Conservation (phyloP, 2,329 filamentous ascomycete genomes). For the Venturia aucupariae region DNA sequence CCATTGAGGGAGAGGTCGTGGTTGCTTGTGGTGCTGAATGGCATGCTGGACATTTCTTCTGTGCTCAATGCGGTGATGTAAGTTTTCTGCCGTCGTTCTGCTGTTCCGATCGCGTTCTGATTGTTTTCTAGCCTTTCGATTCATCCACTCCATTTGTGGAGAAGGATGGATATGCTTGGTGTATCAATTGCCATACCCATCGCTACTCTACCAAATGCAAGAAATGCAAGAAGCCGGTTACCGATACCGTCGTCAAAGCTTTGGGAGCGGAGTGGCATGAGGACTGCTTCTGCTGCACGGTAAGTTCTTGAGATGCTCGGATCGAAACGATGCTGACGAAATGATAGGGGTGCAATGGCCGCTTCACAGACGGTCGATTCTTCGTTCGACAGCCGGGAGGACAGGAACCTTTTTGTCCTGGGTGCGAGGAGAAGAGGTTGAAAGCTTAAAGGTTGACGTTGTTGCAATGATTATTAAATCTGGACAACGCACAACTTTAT, state of each 20-base stretch:
- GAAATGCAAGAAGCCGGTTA: constrained; percentile 73
- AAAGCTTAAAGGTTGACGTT: constrained; percentile 40
- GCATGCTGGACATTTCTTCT: constrained; percentile 98
- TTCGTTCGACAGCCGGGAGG: constrained; percentile 48
- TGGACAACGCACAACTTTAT: background rate
- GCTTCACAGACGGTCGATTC: constrained; percentile 54
- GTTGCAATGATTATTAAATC: no score
- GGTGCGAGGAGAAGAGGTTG: constrained; percentile 52
- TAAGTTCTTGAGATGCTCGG: constrained; percentile 25
- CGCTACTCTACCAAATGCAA: constrained; percentile 83
- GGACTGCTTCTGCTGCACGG: constrained; percentile 74
- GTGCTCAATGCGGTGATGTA: constrained; percentile 87
- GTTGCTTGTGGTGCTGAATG: constrained; percentile 91
- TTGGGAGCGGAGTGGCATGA: constrained; percentile 91
- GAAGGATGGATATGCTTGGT: constrained; percentile 97
- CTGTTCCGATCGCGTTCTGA: background rate
- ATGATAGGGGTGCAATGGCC: constrained; percentile 47
- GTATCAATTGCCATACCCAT: constrained; percentile 83
- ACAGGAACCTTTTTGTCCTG: constrained; percentile 52
- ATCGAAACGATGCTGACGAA: background rate
- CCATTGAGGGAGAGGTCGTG: constrained; percentile 90
- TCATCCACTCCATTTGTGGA: constrained; percentile 74
- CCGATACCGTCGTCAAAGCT: constrained; percentile 83
- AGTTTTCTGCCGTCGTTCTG: constrained; percentile 17
- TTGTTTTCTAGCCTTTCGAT: constrained; percentile 43